Evolutionary conservation across 2,329 filamentous ascomycete species (phyloP).

Genomic region (Periglandula ipomoeae): DNA sequence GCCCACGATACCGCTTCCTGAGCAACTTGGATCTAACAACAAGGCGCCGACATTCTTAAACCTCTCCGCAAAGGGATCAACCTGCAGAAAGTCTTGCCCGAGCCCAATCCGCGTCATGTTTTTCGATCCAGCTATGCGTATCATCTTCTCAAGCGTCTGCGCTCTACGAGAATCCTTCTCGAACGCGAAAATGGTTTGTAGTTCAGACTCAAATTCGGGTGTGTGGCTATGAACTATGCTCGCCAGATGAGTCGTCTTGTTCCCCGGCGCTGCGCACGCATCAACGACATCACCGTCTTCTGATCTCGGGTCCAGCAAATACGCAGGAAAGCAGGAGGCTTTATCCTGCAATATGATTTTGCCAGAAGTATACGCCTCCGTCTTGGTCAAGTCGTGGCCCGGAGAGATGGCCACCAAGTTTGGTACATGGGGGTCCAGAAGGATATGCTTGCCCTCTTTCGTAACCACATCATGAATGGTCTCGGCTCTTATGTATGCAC

Average conservation of each 20-base stretch:
- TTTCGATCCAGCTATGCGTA: conserved; percentile 64
- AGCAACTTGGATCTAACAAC: conserved; percentile 88
- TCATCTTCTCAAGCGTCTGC: conserved; percentile 75
- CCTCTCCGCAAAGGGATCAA: conserved; percentile 53
- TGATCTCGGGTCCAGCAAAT: conserved; percentile 62
- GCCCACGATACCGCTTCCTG: conserved; percentile 87
- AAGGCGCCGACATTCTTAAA: conserved; percentile 69
- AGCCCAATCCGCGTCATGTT: conserved; percentile 57
- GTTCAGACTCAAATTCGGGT: conserved; percentile 23
- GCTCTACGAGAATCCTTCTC: conserved; percentile 67
- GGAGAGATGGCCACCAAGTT: conserved; percentile 73
- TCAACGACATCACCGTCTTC: conserved; percentile 76
- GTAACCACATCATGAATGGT: conserved; percentile 48
- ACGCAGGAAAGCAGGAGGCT: conserved; percentile 92
- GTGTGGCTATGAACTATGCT: conserved; percentile 51
- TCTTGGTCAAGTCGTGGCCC: conserved; percentile 61
- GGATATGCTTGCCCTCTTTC: conserved; percentile 41
- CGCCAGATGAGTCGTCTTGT: conserved; percentile 92
- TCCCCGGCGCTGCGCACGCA: conserved; percentile 87
- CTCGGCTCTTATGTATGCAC: conserved; percentile 46
- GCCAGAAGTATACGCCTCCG: conserved; percentile 63
- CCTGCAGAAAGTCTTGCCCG: conserved; percentile 73
- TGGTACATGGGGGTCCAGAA: conserved; percentile 73
- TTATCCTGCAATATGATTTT: conserved; percentile 90
- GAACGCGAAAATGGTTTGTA: conserved; percentile 59